Percentiles rank a stretch among this genome's conserved stretches.
These are phyloP conservation scores for Mucor plumbeus DNA, from an alignment of 371 early-diverging fungal genomes.

Conservation along the genomic window DNA sequence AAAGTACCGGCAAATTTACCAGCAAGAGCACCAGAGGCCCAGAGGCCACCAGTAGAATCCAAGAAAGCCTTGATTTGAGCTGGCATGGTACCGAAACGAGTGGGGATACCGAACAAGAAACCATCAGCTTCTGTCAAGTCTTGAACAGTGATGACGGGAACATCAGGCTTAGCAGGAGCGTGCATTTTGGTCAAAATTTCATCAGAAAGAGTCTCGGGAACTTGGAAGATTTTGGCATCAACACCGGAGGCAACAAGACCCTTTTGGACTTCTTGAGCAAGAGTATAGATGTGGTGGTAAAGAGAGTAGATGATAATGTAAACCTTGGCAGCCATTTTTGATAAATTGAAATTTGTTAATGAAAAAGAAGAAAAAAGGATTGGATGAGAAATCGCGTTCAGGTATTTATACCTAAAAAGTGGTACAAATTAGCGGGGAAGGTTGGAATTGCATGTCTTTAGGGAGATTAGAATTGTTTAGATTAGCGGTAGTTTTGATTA, in stretches of 20 bases:
- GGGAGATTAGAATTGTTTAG: conserved; percentile 1
- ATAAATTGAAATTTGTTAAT: background rate
- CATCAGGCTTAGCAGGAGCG: conserved; percentile 63
- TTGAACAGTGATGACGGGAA: conserved; percentile 67
- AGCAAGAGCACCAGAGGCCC: conserved; percentile 67
- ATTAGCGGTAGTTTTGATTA: conserved; percentile 10
- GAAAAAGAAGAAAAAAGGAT: conserved; percentile 11
- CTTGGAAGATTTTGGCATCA: conserved; percentile 69
- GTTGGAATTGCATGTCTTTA: background rate
- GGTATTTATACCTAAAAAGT: conserved; percentile 10
- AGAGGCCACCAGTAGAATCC: conserved; percentile 78
- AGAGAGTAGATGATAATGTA: conserved; percentile 55
- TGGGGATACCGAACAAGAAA: conserved; percentile 80
- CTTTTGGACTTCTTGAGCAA: conserved; percentile 64
- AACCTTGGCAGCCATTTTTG: conserved; percentile 48
- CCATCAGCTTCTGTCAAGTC: conserved; percentile 77
- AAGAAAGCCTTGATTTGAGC: conserved; percentile 78
- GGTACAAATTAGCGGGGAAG: background rate
- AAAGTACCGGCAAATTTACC: conserved; percentile 80
- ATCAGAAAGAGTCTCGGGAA: conserved; percentile 69
- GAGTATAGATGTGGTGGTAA: conserved; percentile 62
- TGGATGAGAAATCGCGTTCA: conserved; percentile 6
- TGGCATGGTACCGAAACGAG: conserved; percentile 74
- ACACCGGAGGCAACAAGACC: conserved; percentile 63
- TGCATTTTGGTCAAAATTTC: conserved; percentile 77